Evolutionary conservation across 2,329 filamentous ascomycete genomes (phyloP).

Genomic region (Juglanconis oblonga): DNA sequence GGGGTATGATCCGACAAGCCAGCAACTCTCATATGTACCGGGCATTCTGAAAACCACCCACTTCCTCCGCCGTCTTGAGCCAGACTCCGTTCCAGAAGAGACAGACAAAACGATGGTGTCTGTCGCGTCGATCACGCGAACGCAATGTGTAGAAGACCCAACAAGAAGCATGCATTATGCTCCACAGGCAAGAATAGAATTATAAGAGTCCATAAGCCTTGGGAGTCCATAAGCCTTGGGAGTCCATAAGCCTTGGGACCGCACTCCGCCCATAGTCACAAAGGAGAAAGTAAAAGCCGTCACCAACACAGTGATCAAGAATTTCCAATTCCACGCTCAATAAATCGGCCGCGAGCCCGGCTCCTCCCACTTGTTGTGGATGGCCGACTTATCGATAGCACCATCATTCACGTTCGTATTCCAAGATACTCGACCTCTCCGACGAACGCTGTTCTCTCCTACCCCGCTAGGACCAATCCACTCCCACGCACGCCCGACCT

Average conservation of each 20-base stretch:
- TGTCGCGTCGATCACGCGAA: not conserved
- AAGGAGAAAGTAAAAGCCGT: not conserved
- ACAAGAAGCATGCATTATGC: not conserved
- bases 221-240: too few relatives aligned
- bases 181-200: not conserved
- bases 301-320: not conserved
- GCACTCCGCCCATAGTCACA: not conserved
- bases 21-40: not conserved
- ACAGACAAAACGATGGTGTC: not conserved
- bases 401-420: conserved; percentile 33
- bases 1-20: conserved; percentile 8
- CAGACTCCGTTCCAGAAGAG: not conserved
- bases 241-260: too few relatives aligned
- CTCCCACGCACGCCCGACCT: conserved; percentile 66
- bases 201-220: not conserved
- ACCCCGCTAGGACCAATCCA: conserved; percentile 61
- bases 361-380: conserved; percentile 39
- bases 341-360: conserved; percentile 32
- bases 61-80: not conserved
- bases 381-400: conserved; percentile 27
- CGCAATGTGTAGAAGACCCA: not conserved
- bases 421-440: conserved; percentile 50
- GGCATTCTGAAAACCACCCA: not conserved
- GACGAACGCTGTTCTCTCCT: conserved; percentile 35
- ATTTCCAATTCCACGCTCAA: conserved; percentile 19